phyloP scores from a whole-genome alignment of 2,329 filamentous ascomycete species.

The Pseudocercospora crystallina region DNA sequence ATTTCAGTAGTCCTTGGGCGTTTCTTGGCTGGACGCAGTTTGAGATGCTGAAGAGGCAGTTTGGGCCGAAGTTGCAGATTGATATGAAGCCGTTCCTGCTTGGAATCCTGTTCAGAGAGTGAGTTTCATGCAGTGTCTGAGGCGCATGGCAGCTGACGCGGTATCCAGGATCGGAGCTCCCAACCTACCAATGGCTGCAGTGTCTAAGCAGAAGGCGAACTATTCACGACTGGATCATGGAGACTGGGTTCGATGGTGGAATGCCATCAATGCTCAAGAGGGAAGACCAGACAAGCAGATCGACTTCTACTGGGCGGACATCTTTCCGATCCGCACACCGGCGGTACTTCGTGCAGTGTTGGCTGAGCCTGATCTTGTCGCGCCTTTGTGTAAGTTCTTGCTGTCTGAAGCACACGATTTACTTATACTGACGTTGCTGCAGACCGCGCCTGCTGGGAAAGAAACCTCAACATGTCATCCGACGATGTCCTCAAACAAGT shows the following conservation, averaged over 20 bases:
- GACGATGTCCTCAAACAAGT: constrained; percentile 20
- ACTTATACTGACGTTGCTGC: constrained; percentile 1
- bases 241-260: constrained; percentile 28
- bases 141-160: constrained; percentile 8
- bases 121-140: too few relatives aligned
- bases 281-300: constrained; percentile 20
- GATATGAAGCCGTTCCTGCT: constrained; percentile 27
- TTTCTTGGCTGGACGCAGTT: constrained; percentile 27
- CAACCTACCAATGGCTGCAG: constrained; percentile 18
- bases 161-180: constrained; percentile 20
- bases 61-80: constrained; percentile 18
- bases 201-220: constrained; percentile 24
- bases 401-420: too few relatives aligned
- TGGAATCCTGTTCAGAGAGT: constrained; percentile 24
- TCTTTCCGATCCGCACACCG: constrained; percentile 24
- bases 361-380: constrained; percentile 17
- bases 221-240: constrained; percentile 21
- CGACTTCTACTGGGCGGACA: constrained; percentile 26
- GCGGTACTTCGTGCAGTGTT: constrained; percentile 20
- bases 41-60: constrained; percentile 15
- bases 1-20: constrained; percentile 25
- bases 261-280: constrained; percentile 23
- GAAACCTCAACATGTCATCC: constrained; percentile 25
- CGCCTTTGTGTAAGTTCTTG: constrained; percentile 17
- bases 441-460: constrained; percentile 27